Evolutionary conservation across 805 yeast genomes (phyloP), one percentile per base, ranked within the genome.

Genomic region (Tetrapisispora pingtungensis): DNA sequence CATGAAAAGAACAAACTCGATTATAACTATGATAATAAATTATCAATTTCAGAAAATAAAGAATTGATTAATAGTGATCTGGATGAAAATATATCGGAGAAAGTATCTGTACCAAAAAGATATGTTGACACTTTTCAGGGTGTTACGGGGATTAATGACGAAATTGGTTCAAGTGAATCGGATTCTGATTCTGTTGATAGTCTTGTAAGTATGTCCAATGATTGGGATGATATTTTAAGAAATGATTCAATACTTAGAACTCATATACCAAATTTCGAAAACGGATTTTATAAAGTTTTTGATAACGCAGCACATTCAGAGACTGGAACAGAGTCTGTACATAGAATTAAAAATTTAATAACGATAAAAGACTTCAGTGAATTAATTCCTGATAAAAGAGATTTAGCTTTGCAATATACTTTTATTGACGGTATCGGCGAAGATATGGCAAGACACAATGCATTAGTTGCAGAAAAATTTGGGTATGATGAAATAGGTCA

Each of bases 351-450:
- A 48, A 84, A 83, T 52, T 60, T 75, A n/a, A 80, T 85, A 10
- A 71, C 73, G 3, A 73, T 80, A 2, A 68, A 73, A 46, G 90
- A 87, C 56, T 81, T 82, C 59, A 66, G 74, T 18, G 73, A 80
- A 56, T 65, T 89, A 40, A 73, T 87, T 31, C 95, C 96, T 0
- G 81, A 88, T 15, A 78, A 82, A 49, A 72, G 75, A 60, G 82
- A 82, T 44, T 58, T 84, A 36, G 93, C 90, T 0, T 64, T 71
- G 34, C 84, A 78, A 44, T 84, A 83, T 56, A 66, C 78, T 26
- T 72, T 84, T 0, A 61, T 77, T 43, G 87, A 86, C 3, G 81
- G 70, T 30, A 54, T 77, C 1, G 83, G 93, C 0, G 80, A 75
- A 41, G 72, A 70, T 28, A 61, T 86, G 45, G 87, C 94, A 0